Conservation (phyloP, 2,329 filamentous ascomycete genomes). For the Fusarium foetens region DNA sequence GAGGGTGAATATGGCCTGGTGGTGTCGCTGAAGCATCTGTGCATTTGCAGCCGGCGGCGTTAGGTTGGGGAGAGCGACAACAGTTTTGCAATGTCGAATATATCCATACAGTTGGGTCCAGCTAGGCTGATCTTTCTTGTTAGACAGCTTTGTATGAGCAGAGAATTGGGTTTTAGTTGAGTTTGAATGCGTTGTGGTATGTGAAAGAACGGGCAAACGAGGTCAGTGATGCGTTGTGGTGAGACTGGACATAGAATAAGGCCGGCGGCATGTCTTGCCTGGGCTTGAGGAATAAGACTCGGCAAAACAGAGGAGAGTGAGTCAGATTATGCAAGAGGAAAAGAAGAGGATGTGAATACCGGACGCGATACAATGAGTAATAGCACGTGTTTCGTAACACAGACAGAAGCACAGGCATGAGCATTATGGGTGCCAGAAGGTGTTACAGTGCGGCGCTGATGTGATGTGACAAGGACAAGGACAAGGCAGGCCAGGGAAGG, state of each 20-base stretch:
- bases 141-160: slow-evolving; percentile 16
- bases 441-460: slow-evolving; percentile 8
- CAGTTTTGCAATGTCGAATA: slow-evolving; percentile 16
- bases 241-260: background rate
- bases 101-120: slow-evolving; percentile 5
- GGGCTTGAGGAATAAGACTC: background rate
- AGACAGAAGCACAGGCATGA: slow-evolving; percentile 4
- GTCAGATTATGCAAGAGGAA: background rate
- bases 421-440: background rate
- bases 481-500: background rate
- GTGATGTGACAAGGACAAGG: background rate
- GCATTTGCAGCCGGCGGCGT: slow-evolving; percentile 38
- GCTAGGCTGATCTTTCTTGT: slow-evolving; percentile 4
- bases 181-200: slow-evolving; percentile 7
- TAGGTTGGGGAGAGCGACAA: slow-evolving; percentile 15
- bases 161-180: background rate
- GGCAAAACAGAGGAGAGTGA: background rate
- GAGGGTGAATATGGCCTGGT: slow-evolving; percentile 7
- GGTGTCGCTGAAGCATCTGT: slow-evolving; percentile 15
- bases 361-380: background rate
- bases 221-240: background rate
- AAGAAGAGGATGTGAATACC: background rate
- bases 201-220: background rate
- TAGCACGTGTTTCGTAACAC: slow-evolving; percentile 19
- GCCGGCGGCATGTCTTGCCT: background rate